A percentile compares a stretch with the other conserved stretches of the same genome.
Conservation (phyloP, 2,329 filamentous ascomycete genomes). For the Alternaria solani region DNA sequence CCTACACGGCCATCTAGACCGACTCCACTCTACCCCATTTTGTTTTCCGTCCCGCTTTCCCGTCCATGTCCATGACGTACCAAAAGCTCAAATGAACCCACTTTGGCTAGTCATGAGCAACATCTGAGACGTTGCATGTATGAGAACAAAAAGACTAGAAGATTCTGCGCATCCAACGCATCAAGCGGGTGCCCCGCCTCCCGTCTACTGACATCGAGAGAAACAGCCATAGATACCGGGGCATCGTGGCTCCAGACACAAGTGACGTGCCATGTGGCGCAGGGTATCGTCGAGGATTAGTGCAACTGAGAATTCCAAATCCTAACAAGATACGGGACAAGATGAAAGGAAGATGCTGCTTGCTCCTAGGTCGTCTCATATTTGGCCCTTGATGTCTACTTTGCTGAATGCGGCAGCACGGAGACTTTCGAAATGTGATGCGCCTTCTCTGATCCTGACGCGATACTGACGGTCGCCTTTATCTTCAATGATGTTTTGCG, state of each 20-base stretch:
- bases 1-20: conserved; percentile 6
- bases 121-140: conserved; percentile 40
- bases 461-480: conserved; percentile 62
- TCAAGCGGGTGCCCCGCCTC: conserved; percentile 43
- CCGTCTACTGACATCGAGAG: conserved; percentile 39
- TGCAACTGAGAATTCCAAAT: conserved; percentile 22
- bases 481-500: conserved; percentile 78
- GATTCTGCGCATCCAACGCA: conserved; percentile 39
- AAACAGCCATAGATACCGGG: conserved; percentile 34
- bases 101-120: conserved; percentile 19
- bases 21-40: conserved; percentile 15
- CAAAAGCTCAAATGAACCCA: conserved; percentile 18
- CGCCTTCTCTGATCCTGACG: conserved; percentile 68
- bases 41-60: conserved; percentile 23
- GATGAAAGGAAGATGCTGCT: conserved; percentile 14
- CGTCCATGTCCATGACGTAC: conserved; percentile 29
- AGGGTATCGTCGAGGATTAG: conserved; percentile 31
- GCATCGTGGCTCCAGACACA: conserved; percentile 32
- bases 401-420: conserved; percentile 78
- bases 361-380: conserved; percentile 63
- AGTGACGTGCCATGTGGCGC: conserved; percentile 36
- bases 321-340: conserved; percentile 10
- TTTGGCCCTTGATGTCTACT: conserved; percentile 98
- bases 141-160: conserved; percentile 39
- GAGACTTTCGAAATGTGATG: conserved; percentile 73